Evolutionary conservation across 2,329 filamentous ascomycete genomes (phyloP), one percentile per base, ranked within the genome.

Genomic region (Periconia sp.): DNA sequence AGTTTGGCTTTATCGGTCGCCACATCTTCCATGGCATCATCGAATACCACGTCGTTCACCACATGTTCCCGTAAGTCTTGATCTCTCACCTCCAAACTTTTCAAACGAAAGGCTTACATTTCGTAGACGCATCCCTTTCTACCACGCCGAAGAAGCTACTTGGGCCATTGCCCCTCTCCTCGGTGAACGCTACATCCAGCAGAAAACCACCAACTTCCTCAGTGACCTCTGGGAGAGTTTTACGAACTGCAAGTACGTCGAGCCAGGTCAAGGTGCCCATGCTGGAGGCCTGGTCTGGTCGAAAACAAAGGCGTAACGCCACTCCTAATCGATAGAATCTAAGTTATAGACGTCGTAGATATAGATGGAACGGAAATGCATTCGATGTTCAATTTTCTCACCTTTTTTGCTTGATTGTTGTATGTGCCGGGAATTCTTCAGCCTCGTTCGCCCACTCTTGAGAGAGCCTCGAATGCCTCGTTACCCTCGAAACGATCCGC

Each of bases 11-110:
- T 68, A 80, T 87, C 57, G 85, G 85, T 46, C 78, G 79, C n/a
- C 80, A 87, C 69, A 74, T 88, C 56, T 86, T 88, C 78, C 85
- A 88, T 71, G 81, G 82, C 57, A 87, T 87, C 67, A 84, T 86
- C 43, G 84, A 85, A 58, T 81, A 81, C 48, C 85, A 87, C 63
- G 85, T 87, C 17, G 78, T 86, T 20, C 85, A 87, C 70, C 85
- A 88, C 61, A 73, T 84, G 11, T 83, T 86, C 70, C 80, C 83
- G 74, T 68, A 62, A 58, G 63, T 55, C 33, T n/a, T 15, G 7
- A 43, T 37, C 11, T 37, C 15, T 3, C 33, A 3, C 10, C 13
- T 37, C 10, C 33, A n/a, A 13, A n/a, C 33, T 6, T 14, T 15
- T 17, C 5, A 23, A 20, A 30, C 8, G 19, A 10, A 13, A 13